These are phyloP conservation scores for Fistulifera pelliculosa DNA, from an alignment of 108 stramenopile genomes.

Conservation along the genomic window DNA sequence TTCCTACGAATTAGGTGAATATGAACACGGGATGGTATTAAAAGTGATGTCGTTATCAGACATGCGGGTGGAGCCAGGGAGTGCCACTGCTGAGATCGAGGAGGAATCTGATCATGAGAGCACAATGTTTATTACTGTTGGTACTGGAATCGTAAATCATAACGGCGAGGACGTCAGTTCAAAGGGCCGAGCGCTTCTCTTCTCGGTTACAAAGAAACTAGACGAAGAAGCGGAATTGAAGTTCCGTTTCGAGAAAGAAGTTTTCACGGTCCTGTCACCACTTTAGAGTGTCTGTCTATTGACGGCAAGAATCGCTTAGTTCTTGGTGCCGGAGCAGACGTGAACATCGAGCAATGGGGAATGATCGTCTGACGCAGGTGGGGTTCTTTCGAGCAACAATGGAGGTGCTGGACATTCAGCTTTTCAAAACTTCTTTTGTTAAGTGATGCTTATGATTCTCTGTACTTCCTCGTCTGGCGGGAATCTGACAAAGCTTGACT, in stretches of 20 bases:
- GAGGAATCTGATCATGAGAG: conserved; percentile 43
- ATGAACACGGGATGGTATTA: conserved; percentile 67
- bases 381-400: conserved; percentile 85
- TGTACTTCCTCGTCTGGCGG: conserved; percentile 82
- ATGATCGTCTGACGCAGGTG: conserved; percentile 73
- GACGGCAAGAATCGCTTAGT: conserved; percentile 66
- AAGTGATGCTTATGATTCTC: conserved; percentile 78
- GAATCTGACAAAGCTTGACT: conserved; percentile 84
- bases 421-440: conserved; percentile 82
- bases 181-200: conserved; percentile 61
- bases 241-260: conserved; percentile 69
- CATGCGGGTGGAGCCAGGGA: conserved; percentile 30
- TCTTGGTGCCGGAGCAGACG: conserved; percentile 77
- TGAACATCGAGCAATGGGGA: conserved; percentile 88
- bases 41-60: conserved; percentile 66
- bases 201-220: conserved; percentile 33
- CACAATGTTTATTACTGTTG: conserved; percentile 58
- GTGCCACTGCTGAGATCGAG: conserved; percentile 9
- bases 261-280: conserved; percentile 76
- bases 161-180: conserved; percentile 80
- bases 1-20: conserved; percentile 59
- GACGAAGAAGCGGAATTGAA: conserved; percentile 28
- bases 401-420: conserved; percentile 67
- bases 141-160: conserved; percentile 56
- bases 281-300: conserved; percentile 52